Conservation (phyloP, 1,284 basidiomycete genomes). For the Entoloma clypeatum region DNA sequence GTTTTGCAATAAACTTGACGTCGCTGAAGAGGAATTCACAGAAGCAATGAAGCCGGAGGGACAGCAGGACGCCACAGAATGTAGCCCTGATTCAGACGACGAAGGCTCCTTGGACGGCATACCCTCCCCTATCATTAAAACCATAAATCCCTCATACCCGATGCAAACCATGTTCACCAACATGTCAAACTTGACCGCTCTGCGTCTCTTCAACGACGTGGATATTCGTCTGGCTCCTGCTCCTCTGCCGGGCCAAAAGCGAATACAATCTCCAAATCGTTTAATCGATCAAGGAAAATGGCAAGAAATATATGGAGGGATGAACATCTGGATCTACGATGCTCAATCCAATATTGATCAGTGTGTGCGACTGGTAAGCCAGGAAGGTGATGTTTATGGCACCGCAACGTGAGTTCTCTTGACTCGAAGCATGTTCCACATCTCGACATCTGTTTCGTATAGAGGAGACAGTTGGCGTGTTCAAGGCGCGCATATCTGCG, state of each 20-base stretch:
- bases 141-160: slow-evolving; percentile 45
- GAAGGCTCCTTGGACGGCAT: slow-evolving; percentile 31
- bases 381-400: slow-evolving; percentile 60
- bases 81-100: slow-evolving; percentile 34
- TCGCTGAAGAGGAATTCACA: slow-evolving; percentile 48
- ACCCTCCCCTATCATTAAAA: slow-evolving; percentile 43
- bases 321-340: slow-evolving; percentile 74
- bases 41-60: slow-evolving; percentile 19
- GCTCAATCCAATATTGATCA: slow-evolving; percentile 58
- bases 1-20: slow-evolving; percentile 48
- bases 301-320: slow-evolving; percentile 72
- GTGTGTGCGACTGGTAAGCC: slow-evolving; percentile 59
- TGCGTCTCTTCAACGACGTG: slow-evolving; percentile 70
- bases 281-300: slow-evolving; percentile 60
- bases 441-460: slow-evolving; percentile 3
- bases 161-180: slow-evolving; percentile 40
- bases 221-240: slow-evolving; percentile 51
- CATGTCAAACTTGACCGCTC: slow-evolving; percentile 59
- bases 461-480: slow-evolving; percentile 80
- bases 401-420: slow-evolving; percentile 61
- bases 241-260: slow-evolving; percentile 41
- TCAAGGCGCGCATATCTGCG: slow-evolving; percentile 61
- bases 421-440: background rate
- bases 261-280: slow-evolving; percentile 46
- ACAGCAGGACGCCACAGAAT: slow-evolving; percentile 22